Base-by-base conservation (phyloP, 2,329 filamentous ascomycete genomes). In the Cercospora sojina region DNA sequence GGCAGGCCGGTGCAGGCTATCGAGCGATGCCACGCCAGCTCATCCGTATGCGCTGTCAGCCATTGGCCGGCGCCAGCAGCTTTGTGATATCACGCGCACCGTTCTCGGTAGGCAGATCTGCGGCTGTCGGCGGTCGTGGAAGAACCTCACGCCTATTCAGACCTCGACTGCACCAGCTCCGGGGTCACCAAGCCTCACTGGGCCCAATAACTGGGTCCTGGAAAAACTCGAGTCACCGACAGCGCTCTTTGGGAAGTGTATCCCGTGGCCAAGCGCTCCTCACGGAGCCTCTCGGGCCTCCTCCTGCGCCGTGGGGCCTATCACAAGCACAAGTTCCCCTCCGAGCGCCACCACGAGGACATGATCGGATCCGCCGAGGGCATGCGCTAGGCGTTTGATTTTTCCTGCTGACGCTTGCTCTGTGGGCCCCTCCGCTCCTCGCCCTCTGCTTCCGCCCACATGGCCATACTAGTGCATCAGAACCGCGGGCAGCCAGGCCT, bases 381-480 rank as follows among this genome's bases (percentile, higher is more conserved):
- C 38, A 55, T 27, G 29, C 27, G 61, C 56, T 58, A 47, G 65
- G 58, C 56, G 58, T 49, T 59, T 38, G 61, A 67, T 64, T 67
- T 62, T 67, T 64, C 61, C 65, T 64, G 51, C 47, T 51, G 62
- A 53, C 55, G 59, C 64, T 61, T 25, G 43, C 43, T 49, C 25
- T 3, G 25, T 27, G 51, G 41, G 67, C 62, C 70, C 67, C 65
- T 67, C 70, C 70, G 68, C 47, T 43, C 61, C 60, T 23, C 61
- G 66, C 64, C 70, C 70, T 71, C 68, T 70, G 56, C 57, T 65
- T 66, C 43, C 62, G 47, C 55, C 61, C 67, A 67, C 61, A 65
- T 66, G 67, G 62, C 43, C 57, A 41, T 35, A 57, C 38, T 55
- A 63, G 38, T 63, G 53, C 53, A 43, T 47, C 29, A 12, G 29